These are phyloP conservation scores for Ceratobasidium sp. DNA, from an alignment of 1,284 basidiomycete genomes.

Conservation along the genomic window DNA sequence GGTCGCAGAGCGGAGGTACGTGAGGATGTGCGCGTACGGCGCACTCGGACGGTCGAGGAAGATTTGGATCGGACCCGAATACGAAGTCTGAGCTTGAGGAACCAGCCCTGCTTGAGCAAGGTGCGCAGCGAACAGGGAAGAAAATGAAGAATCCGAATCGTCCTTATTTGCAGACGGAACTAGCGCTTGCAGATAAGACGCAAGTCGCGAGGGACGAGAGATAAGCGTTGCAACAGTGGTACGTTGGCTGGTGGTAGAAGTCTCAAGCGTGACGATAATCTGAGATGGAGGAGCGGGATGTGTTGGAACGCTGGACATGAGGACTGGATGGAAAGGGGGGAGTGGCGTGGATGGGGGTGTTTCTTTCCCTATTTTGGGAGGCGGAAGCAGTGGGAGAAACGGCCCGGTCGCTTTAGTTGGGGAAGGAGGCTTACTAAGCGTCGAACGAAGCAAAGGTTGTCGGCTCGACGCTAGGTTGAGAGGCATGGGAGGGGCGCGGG, in stretches of 20 bases:
- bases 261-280: slow-evolving; percentile 74
- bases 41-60: slow-evolving; percentile 82
- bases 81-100: slow-evolving; percentile 23
- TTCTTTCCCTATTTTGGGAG: slow-evolving; percentile 23
- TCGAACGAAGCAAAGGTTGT: slow-evolving; percentile 9
- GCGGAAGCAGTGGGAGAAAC: slow-evolving; percentile 35
- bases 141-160: slow-evolving; percentile 48
- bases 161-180: slow-evolving; percentile 11
- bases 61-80: slow-evolving; percentile 66
- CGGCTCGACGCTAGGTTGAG: slow-evolving; percentile 28
- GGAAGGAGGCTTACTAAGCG: slow-evolving; percentile 22
- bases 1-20: slow-evolving; percentile 69
- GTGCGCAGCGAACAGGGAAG: slow-evolving; percentile 47
- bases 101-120: slow-evolving; percentile 42
- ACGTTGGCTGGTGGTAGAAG: slow-evolving; percentile 68
- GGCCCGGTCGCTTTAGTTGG: slow-evolving; percentile 10
- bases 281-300: slow-evolving; percentile 62
- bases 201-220: slow-evolving; percentile 72
- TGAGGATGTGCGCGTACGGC: slow-evolving; percentile 74
- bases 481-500: slow-evolving; percentile 13
- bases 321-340: slow-evolving; percentile 70
- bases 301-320: slow-evolving; percentile 68
- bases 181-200: slow-evolving; percentile 66
- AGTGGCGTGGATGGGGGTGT: slow-evolving; percentile 53
- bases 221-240: slow-evolving; percentile 72